A percentile compares a stretch with the other conserved stretches of the same genome.
Evolutionary conservation across 2,329 filamentous ascomycete genomes (phyloP).

Genomic region (Stagonosporopsis cucurbitacearum): DNA sequence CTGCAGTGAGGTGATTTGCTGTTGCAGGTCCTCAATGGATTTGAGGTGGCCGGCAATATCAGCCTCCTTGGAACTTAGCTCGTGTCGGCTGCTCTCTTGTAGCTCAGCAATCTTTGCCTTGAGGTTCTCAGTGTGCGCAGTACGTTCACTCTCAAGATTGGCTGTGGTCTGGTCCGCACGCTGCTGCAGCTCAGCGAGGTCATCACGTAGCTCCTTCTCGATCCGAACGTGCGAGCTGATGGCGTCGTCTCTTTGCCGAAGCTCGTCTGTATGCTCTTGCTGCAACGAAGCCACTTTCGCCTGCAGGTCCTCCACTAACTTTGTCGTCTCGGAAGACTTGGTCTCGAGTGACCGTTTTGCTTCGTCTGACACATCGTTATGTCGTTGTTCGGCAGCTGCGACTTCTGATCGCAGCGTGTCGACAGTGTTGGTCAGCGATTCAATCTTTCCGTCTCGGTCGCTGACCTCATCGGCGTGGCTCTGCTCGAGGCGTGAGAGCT

Average conservation of each 20-base stretch:
- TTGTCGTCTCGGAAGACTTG: slow-evolving; percentile 40
- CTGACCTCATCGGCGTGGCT: slow-evolving; percentile 35
- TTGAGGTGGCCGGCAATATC: slow-evolving; percentile 41
- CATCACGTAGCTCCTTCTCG: slow-evolving; percentile 34
- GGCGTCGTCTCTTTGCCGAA: slow-evolving; percentile 40
- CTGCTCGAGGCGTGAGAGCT: slow-evolving; percentile 37
- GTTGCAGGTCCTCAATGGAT: slow-evolving; percentile 43
- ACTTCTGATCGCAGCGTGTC: slow-evolving; percentile 35
- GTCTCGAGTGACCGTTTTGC: slow-evolving; percentile 34
- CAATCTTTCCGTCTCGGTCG: slow-evolving; percentile 39
- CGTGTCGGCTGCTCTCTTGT: slow-evolving; percentile 32
- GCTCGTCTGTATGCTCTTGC: slow-evolving; percentile 43
- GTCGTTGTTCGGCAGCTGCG: slow-evolving; percentile 28
- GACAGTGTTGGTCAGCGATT: slow-evolving; percentile 34
- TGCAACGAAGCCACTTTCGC: slow-evolving; percentile 36
- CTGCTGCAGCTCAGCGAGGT: slow-evolving; percentile 37
- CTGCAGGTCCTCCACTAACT: slow-evolving; percentile 43
- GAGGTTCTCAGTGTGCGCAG: slow-evolving; percentile 33
- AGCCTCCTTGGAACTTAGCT: slow-evolving; percentile 35
- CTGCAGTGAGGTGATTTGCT: slow-evolving; percentile 41
- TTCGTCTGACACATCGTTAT: slow-evolving; percentile 34
- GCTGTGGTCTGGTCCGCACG: slow-evolving; percentile 37
- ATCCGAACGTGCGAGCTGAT: slow-evolving; percentile 36
- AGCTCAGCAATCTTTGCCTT: slow-evolving; percentile 39
- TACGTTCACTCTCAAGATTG: slow-evolving; percentile 40